Percentiles rank a stretch among this genome's conserved stretches.
Conservation (phyloP, 768 basidiomycete species). For the Lepiota brunneoincarnata region DNA sequence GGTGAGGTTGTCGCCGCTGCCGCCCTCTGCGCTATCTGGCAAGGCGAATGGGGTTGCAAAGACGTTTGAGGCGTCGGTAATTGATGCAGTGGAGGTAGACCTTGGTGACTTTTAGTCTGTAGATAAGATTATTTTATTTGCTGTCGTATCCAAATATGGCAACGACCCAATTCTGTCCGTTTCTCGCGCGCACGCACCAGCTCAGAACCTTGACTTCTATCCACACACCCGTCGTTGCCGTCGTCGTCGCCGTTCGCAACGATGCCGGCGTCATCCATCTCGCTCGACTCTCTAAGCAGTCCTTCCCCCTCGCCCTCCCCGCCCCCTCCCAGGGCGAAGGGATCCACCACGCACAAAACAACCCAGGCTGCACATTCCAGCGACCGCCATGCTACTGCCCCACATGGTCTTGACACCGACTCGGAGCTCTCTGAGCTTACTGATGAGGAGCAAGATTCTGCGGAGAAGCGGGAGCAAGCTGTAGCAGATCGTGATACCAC, state of each 20-base stretch:
- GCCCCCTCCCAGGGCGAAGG: constrained; percentile 25
- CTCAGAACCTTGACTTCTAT: constrained; percentile 19
- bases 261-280: constrained; percentile 35
- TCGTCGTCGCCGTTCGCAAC: constrained; percentile 27
- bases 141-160: constrained; percentile 17
- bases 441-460: constrained; percentile 67
- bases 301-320: constrained; percentile 60
- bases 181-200: constrained; percentile 41
- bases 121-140: constrained; percentile 10
- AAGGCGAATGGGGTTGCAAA: constrained; percentile 18
- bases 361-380: constrained; percentile 22
- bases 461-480: constrained; percentile 22
- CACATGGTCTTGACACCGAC: constrained; percentile 47
- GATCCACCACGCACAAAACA: constrained; percentile 14
- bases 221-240: constrained; percentile 16
- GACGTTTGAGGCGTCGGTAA: constrained; percentile 51
- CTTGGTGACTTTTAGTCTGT: constrained; percentile 66
- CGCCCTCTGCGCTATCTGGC: constrained; percentile 12
- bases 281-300: constrained; percentile 63
- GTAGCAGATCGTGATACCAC: constrained; percentile 12
- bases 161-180: constrained; percentile 24
- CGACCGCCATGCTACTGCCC: constrained; percentile 15
- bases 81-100: constrained; percentile 72
- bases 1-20: constrained; percentile 18
- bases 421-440: constrained; percentile 85